A percentile compares a stretch with the other conserved stretches of the same genome.
phyloP scores from a whole-genome alignment of 306 rosid genomes.

The Boehmeria nivea region DNA sequence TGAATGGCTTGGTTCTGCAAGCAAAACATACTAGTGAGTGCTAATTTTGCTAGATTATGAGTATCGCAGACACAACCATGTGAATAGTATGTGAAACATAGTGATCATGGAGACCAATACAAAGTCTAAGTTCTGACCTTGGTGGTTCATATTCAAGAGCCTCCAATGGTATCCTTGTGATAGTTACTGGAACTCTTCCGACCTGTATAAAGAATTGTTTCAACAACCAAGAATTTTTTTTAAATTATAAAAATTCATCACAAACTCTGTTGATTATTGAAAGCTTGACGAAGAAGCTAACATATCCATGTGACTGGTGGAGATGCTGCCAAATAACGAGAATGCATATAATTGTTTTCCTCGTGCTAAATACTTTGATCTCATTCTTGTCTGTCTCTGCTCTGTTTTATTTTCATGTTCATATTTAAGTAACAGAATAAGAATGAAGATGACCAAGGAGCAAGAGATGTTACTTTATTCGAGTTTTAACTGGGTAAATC shows the following conservation, averaged over 20 bases:
- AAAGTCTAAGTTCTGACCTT: constrained; percentile 34
- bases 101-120: constrained; percentile 7
- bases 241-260: too few species aligned
- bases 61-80: not conserved
- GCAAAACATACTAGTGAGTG: too few species aligned
- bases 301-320: too few species aligned
- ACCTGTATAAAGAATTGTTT: constrained; percentile 51
- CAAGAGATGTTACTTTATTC: not conserved
- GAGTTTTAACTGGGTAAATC: not conserved
- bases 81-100: not conserved
- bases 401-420: too few species aligned
- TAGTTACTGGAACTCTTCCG: constrained; percentile 74
- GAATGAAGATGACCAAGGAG: not conserved
- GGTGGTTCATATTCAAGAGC: constrained; percentile 93
- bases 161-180: constrained; percentile 70
- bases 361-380: too few species aligned
- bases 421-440: not conserved
- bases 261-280: not conserved
- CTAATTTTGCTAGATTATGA: too few species aligned
- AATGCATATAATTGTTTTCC: too few species aligned
- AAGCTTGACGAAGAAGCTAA: too few species aligned
- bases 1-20: constrained; percentile 73
- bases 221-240: not conserved
- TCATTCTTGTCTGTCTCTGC: too few species aligned
- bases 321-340: too few species aligned